Conservation (phyloP, 1,284 basidiomycete genomes). For the Moesziomyces aphidis region DNA sequence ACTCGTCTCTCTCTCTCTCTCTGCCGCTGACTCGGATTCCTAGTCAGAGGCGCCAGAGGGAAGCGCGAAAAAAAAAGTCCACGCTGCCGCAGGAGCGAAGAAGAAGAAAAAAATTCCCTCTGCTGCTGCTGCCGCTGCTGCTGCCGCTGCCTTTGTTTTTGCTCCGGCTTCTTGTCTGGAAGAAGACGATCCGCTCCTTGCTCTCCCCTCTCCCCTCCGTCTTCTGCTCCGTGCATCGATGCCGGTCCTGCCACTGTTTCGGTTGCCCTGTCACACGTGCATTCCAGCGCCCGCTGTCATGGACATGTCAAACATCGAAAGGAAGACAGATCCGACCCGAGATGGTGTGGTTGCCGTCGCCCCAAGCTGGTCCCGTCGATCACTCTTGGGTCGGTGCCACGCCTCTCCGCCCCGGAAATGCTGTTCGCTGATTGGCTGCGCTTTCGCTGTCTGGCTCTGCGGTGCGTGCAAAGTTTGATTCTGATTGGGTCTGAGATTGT, state of each 20-base stretch:
- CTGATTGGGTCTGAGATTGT: neutral
- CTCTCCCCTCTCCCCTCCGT: neutral
- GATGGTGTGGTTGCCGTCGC: neutral
- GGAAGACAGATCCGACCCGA: neutral
- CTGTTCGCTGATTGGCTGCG: neutral
- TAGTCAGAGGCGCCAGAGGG: conserved; percentile 4
- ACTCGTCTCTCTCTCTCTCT: neutral
- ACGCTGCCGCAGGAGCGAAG: conserved; percentile 1
- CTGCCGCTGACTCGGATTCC: conserved; percentile 2
- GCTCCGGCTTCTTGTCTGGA: neutral
- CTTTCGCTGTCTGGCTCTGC: neutral
- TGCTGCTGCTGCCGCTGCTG: no score
- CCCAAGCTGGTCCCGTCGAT: neutral
- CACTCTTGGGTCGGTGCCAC: neutral
- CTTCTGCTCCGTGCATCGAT: no score
- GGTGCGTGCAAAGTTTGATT: neutral
- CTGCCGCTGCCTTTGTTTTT: neutral
- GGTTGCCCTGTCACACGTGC: no score
- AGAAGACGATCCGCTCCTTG: neutral
- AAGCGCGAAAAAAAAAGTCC: conserved; percentile 2
- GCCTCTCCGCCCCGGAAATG: neutral
- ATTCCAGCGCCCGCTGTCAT: no score
- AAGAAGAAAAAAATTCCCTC: conserved; percentile 1
- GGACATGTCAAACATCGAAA: neutral
- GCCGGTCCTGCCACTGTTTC: no score